Evolutionary conservation across 768 basidiomycete species (phyloP).

Genomic region (Rhodotorula toruloides): DNA sequence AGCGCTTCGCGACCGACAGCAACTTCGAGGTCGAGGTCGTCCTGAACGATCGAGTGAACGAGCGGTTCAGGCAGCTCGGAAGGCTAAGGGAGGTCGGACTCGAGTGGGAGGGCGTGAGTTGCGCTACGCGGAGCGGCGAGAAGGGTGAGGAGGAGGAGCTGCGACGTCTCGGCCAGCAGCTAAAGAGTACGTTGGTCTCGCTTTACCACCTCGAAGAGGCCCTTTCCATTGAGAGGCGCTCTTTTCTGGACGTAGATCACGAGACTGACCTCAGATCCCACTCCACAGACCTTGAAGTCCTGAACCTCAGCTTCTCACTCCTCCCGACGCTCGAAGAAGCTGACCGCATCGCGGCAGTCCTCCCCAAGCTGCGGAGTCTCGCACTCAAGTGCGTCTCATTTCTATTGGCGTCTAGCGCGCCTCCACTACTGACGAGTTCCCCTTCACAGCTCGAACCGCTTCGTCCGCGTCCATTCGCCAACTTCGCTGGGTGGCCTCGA

Average conservation of each 20-base stretch:
- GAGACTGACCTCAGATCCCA: no score
- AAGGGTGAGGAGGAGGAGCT: constrained; percentile 52
- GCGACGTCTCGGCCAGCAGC: not conserved
- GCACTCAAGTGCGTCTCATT: constrained; percentile 65
- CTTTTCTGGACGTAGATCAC: not conserved
- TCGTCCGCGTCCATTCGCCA: constrained; percentile 48
- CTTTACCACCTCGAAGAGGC: no score
- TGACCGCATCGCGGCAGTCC: constrained; percentile 55
- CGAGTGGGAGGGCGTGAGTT: constrained; percentile 60
- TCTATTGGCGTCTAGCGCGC: not conserved
- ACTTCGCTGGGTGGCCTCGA: not conserved
- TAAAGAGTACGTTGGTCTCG: constrained; percentile 9
- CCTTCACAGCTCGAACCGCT: constrained; percentile 61
- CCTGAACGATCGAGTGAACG: constrained; percentile 68
- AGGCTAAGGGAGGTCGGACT: constrained; percentile 73
- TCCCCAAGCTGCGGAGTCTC: constrained; percentile 62
- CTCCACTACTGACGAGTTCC: not conserved
- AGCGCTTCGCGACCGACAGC: constrained; percentile 75
- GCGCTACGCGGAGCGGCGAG: constrained; percentile 45
- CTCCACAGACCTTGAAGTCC: constrained; percentile 13
- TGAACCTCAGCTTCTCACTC: constrained; percentile 18
- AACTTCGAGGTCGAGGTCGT: constrained; percentile 82
- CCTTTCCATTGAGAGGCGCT: not conserved
- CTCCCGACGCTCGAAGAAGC: constrained; percentile 29
- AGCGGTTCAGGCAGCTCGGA: constrained; percentile 62